A percentile compares a stretch with the other conserved stretches of the same genome.
phyloP scores from a whole-genome alignment of 2,329 filamentous ascomycete species.

The Pestalotiopsis sp. region DNA sequence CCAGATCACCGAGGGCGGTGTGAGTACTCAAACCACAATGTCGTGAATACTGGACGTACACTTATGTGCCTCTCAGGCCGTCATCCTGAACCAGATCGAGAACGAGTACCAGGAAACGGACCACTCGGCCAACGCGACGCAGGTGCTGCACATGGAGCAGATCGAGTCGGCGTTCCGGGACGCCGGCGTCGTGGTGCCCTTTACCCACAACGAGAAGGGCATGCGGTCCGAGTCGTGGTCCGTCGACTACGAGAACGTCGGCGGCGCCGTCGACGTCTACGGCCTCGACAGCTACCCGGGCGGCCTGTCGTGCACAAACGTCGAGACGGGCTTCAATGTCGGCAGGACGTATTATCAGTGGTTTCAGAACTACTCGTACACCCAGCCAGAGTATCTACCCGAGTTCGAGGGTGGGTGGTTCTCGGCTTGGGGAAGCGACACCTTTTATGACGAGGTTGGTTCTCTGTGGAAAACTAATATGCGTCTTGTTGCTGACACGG shows the following conservation, averaged over 20 bases:
- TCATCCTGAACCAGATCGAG: slow-evolving; percentile 53
- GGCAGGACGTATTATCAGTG: slow-evolving; percentile 56
- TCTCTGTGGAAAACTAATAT: too few relatives aligned
- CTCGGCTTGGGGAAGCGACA: slow-evolving; percentile 49
- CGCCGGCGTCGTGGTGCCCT: slow-evolving; percentile 49
- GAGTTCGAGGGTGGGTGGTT: slow-evolving; percentile 57
- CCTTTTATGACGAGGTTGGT: slow-evolving; percentile 46
- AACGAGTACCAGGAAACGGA: slow-evolving; percentile 50
- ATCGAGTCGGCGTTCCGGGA: slow-evolving; percentile 44
- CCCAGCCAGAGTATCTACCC: slow-evolving; percentile 52
- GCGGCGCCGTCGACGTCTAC: slow-evolving; percentile 53
- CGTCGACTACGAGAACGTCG: slow-evolving; percentile 54
- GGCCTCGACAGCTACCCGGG: slow-evolving; percentile 47
- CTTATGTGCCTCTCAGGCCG: slow-evolving; percentile 27
- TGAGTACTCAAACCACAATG: neutral
- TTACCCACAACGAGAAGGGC: slow-evolving; percentile 51
- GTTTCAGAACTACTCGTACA: slow-evolving; percentile 55
- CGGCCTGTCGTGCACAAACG: slow-evolving; percentile 50
- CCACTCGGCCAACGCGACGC: slow-evolving; percentile 41
- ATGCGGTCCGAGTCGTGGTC: slow-evolving; percentile 50
- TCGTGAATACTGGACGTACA: neutral
- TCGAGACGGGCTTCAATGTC: slow-evolving; percentile 46
- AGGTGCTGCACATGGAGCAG: slow-evolving; percentile 54
- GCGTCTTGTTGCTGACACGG: neutral
- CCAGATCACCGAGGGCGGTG: slow-evolving; percentile 48